These are phyloP conservation scores for Lachnellula cervina DNA, from an alignment of 2,329 filamentous ascomycete species.

Conservation along the genomic window DNA sequence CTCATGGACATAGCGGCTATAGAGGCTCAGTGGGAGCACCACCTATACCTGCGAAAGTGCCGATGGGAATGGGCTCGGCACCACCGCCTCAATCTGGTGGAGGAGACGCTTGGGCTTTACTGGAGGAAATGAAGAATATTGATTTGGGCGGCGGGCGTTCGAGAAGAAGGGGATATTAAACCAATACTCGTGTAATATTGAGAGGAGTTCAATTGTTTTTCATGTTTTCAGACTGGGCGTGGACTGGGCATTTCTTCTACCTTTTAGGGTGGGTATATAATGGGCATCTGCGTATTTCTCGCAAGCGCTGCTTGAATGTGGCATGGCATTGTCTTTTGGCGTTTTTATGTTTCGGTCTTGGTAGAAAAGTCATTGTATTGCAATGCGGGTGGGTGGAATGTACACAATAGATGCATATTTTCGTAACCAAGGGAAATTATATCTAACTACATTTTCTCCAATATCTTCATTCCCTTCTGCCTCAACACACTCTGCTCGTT, in stretches of 20 bases:
- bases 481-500: no score
- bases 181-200: constrained; percentile 1
- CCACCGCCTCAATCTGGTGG: constrained; percentile 30
- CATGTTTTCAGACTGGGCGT: no score
- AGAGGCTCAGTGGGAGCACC: constrained; percentile 40
- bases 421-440: background rate
- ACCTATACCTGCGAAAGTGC: constrained; percentile 67
- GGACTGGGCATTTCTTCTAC: background rate
- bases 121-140: constrained; percentile 66
- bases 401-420: background rate
- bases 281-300: background rate
- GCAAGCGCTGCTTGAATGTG: background rate
- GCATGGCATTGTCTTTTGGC: background rate
- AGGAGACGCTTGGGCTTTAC: constrained; percentile 51
- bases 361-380: background rate
- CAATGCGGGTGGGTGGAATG: background rate
- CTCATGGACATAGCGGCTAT: constrained; percentile 27
- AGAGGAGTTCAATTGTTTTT: background rate
- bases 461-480: background rate
- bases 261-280: background rate
- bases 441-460: background rate
- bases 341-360: background rate
- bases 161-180: constrained; percentile 24
- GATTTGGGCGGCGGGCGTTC: constrained; percentile 57
- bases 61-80: constrained; percentile 46